Percentiles rank a stretch among this genome's conserved stretches.
phyloP scores from a whole-genome alignment of 179 eudicot genomes.

The Gypsophila paniculata region DNA sequence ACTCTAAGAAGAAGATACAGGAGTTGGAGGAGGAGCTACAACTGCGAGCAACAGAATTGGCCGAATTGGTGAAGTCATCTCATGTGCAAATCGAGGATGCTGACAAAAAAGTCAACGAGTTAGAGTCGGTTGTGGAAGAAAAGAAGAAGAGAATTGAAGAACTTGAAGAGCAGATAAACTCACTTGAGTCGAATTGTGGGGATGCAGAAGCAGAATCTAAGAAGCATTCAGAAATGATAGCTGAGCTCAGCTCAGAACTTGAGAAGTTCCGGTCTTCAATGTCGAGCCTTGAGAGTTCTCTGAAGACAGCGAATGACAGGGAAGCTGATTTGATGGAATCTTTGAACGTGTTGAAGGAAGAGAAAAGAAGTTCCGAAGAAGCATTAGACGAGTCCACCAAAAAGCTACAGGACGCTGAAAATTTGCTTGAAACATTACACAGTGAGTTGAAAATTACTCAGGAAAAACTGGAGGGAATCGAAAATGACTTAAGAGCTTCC shows the following conservation, averaged over 20 bases:
- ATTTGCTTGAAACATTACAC: conserved; percentile 33
- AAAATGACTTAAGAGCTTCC: conserved; percentile 33
- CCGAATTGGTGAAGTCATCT: conserved; percentile 52
- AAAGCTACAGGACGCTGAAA: conserved; percentile 38
- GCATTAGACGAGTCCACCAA: conserved; percentile 26
- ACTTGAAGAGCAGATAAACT: conserved; percentile 60
- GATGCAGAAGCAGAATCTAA: conserved; percentile 55
- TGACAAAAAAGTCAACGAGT: conserved; percentile 39
- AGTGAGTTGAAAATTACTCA: conserved; percentile 32
- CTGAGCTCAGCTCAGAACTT: conserved; percentile 44
- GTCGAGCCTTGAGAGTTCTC: conserved; percentile 30
- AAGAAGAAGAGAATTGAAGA: conserved; percentile 54
- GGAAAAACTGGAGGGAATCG: conserved; percentile 33
- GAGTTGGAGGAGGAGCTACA: conserved; percentile 62
- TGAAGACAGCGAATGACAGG: conserved; percentile 32
- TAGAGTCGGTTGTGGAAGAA: conserved; percentile 48
- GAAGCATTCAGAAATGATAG: conserved; percentile 46
- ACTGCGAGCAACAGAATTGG: conserved; percentile 56
- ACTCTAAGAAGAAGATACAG: conserved; percentile 62
- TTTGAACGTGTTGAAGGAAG: conserved; percentile 30
- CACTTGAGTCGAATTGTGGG: conserved; percentile 48
- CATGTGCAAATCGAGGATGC: conserved; percentile 38
- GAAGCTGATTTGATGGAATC: conserved; percentile 37
- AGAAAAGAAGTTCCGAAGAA: conserved; percentile 35
- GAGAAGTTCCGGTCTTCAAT: conserved; percentile 36